A percentile compares a stretch with the other conserved stretches of the same genome.
Conservation (phyloP, 2,329 filamentous ascomycete species). For the Fusarium compactum region DNA sequence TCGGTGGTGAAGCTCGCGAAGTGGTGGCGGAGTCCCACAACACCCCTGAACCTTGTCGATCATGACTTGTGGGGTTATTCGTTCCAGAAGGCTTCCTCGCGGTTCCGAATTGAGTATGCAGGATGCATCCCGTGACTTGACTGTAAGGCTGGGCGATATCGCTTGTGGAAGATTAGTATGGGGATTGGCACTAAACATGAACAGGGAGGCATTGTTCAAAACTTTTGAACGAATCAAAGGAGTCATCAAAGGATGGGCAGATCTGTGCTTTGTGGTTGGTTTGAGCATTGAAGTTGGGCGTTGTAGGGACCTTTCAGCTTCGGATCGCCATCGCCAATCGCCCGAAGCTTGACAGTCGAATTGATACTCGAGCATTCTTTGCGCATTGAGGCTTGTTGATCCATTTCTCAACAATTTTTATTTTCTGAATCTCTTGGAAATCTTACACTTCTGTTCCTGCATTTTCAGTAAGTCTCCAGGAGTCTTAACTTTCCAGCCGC, state of each 20-base stretch:
- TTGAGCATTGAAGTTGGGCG: not conserved
- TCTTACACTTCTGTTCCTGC: not conserved
- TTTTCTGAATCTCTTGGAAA: not conserved
- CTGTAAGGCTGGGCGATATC: not conserved
- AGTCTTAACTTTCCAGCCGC: not conserved
- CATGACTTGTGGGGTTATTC: not conserved
- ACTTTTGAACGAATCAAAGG: not conserved
- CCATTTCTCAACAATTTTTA: not conserved
- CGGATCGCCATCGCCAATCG: not conserved
- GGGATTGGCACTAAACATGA: slow-evolving; percentile 2
- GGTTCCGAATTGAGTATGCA: slow-evolving; percentile 12
- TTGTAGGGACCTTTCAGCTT: not conserved
- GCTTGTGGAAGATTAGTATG: not conserved
- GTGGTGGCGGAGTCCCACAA: slow-evolving; percentile 26
- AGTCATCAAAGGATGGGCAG: not conserved
- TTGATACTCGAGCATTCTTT: not conserved
- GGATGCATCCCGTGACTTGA: slow-evolving; percentile 21
- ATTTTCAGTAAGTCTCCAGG: not conserved
- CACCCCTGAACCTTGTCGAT: slow-evolving; percentile 5
- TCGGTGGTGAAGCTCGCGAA: not conserved
- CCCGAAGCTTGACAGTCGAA: not conserved
- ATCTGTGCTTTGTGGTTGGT: not conserved
- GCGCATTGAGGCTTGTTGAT: not conserved
- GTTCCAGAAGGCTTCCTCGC: slow-evolving; percentile 30
- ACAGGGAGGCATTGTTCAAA: not conserved